phyloP scores from a whole-genome alignment of 1,284 basidiomycete genomes.

The Tetrapyrgos nigripes region DNA sequence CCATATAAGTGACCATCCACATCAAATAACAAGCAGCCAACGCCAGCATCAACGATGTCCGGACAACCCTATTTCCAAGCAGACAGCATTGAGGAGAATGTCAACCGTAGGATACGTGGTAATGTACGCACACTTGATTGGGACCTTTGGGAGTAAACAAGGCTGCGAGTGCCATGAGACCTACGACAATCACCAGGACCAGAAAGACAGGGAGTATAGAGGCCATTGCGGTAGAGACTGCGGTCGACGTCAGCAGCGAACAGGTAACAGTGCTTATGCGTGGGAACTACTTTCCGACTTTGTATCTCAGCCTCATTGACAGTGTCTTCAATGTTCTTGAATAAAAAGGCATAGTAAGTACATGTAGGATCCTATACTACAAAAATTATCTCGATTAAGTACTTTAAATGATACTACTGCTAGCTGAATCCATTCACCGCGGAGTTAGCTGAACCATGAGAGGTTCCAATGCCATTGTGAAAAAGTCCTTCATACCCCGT shows the following conservation, averaged over 20 bases:
- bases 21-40: constrained; percentile 88
- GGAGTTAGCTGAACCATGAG: neutral
- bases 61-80: constrained; percentile 68
- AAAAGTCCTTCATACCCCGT: constrained; percentile 39
- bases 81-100: constrained; percentile 7
- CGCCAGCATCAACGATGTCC: constrained; percentile 79
- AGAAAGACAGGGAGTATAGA: constrained; percentile 28
- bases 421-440: neutral
- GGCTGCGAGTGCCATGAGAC: constrained; percentile 70
- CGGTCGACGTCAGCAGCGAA: neutral
- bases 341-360: too few relatives aligned
- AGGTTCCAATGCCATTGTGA: constrained; percentile 16
- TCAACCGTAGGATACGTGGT: neutral
- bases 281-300: neutral
- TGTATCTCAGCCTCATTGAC: too few relatives aligned
- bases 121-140: constrained; percentile 79
- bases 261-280: neutral
- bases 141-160: constrained; percentile 83
- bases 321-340: too few relatives aligned
- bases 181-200: constrained; percentile 61
- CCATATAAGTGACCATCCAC: constrained; percentile 95
- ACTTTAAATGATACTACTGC: neutral
- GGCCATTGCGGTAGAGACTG: constrained; percentile 5
- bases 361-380: too few relatives aligned
- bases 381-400: neutral